Evolutionary conservation across 306 rosid genomes (phyloP).

Genomic region (Medicago ruthenica): DNA sequence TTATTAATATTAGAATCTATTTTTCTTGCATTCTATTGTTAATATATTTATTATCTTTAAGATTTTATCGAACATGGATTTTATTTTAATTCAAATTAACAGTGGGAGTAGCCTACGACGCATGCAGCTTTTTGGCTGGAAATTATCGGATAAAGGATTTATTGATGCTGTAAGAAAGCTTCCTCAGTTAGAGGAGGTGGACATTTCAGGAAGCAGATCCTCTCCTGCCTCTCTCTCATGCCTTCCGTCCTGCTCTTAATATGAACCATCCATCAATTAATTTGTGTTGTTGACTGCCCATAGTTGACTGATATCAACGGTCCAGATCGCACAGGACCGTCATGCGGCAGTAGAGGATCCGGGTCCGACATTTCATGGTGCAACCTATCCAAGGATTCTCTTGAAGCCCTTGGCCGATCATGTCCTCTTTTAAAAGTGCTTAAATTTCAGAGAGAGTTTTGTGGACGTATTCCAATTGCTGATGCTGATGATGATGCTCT

Average conservation of each 20-base stretch:
- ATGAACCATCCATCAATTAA: too few relatives aligned
- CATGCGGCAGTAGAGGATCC: too few relatives aligned
- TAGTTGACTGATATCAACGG: too few relatives aligned
- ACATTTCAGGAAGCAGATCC: too few relatives aligned
- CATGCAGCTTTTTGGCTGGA: not conserved
- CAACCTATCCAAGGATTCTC: not conserved
- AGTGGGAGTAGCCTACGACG: not conserved
- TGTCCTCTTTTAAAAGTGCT: not conserved
- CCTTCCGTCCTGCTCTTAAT: too few relatives aligned
- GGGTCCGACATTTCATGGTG: too few relatives aligned
- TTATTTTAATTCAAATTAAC: not conserved
- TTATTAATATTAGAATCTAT: not conserved
- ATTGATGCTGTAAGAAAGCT: not conserved
- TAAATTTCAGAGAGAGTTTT: not conserved
- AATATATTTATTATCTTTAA: not conserved
- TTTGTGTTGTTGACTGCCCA: too few relatives aligned
- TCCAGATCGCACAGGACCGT: too few relatives aligned
- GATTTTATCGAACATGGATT: not conserved
- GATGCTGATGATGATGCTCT: not conserved
- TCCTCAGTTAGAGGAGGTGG: not conserved
- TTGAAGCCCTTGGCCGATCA: not conserved
- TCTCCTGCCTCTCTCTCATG: too few relatives aligned
- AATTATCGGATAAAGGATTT: not conserved
- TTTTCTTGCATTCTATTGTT: not conserved
- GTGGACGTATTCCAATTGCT: accelerated